Conservation (phyloP, 345 rosid species). For the Brassica cretica region DNA sequence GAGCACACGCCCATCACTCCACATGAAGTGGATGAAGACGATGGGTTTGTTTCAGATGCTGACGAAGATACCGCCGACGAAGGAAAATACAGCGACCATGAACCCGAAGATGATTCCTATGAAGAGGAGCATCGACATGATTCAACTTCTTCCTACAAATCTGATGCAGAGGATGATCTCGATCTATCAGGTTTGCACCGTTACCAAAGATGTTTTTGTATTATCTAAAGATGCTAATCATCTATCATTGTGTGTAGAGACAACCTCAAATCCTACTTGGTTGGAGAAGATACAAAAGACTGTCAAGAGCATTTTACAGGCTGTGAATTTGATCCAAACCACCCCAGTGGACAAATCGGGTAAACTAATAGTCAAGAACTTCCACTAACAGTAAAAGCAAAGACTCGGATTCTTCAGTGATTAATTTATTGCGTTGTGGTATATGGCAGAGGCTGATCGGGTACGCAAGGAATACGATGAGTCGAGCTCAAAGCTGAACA, state of each 20-base stretch:
- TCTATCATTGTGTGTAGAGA: constrained; percentile 42
- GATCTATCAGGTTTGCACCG: constrained; percentile 61
- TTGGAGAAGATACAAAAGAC: constrained; percentile 76
- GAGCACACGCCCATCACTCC: constrained; percentile 49
- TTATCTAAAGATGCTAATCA: neutral
- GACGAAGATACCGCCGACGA: constrained; percentile 55
- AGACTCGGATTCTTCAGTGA: constrained; percentile 4
- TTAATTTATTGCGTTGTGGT: constrained; percentile 30
- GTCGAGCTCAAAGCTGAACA: constrained; percentile 67
- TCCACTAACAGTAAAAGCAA: neutral
- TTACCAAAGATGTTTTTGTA: constrained; percentile 10
- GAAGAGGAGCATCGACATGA: constrained; percentile 57
- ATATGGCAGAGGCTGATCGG: constrained; percentile 67
- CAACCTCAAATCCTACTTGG: constrained; percentile 65
- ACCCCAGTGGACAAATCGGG: constrained; percentile 80
- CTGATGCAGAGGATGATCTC: constrained; percentile 53
- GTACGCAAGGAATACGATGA: constrained; percentile 84
- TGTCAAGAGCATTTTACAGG: constrained; percentile 56
- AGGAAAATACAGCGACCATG: constrained; percentile 58
- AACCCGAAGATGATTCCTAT: constrained; percentile 57
- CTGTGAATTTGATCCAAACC: constrained; percentile 72
- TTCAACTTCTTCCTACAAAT: constrained; percentile 51
- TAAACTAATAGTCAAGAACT: constrained; percentile 27
- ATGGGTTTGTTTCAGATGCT: constrained; percentile 67
- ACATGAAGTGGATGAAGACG: constrained; percentile 56